Percentiles rank a stretch among this genome's conserved stretches.
phyloP scores from a whole-genome alignment of 176 grass and related monocot genomes.

The Aegilops speltoides region DNA sequence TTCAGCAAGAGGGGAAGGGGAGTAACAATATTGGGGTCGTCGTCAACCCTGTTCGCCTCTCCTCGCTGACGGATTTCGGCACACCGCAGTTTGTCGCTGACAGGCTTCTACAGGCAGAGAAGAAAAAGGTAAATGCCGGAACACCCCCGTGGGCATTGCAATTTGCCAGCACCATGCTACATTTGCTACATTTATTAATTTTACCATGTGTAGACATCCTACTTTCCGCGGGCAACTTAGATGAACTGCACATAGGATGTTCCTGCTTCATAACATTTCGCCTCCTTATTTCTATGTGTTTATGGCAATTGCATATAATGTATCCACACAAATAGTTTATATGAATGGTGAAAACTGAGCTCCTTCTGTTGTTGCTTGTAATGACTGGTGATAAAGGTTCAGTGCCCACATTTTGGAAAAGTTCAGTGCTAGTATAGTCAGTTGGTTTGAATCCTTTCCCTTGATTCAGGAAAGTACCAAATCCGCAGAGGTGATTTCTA shows the following conservation, averaged over 20 bases:
- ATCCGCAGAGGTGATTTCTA: slow-evolving; percentile 52
- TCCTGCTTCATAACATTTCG: too few relatives aligned
- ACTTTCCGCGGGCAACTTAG: background rate
- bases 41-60: slow-evolving; percentile 78
- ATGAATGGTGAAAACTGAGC: background rate
- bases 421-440: background rate
- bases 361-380: background rate
- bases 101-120: slow-evolving; percentile 86
- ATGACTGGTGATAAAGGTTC: background rate
- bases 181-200: background rate
- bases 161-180: background rate
- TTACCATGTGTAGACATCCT: background rate
- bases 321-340: too few relatives aligned
- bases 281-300: too few relatives aligned
- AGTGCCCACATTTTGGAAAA: background rate
- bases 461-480: slow-evolving; percentile 83
- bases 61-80: slow-evolving; percentile 77
- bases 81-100: slow-evolving; percentile 82
- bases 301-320: too few relatives aligned
- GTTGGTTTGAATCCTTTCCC: slow-evolving; percentile 8
- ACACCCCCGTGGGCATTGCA: slow-evolving; percentile 4
- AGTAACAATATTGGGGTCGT: slow-evolving; percentile 86
- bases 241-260: background rate
- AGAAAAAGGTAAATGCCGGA: slow-evolving; percentile 63
- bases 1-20: slow-evolving; percentile 71